These are phyloP conservation scores for Uronychia setigera DNA, from an alignment of 73 alveolate genomes.

Conservation along the genomic window DNA sequence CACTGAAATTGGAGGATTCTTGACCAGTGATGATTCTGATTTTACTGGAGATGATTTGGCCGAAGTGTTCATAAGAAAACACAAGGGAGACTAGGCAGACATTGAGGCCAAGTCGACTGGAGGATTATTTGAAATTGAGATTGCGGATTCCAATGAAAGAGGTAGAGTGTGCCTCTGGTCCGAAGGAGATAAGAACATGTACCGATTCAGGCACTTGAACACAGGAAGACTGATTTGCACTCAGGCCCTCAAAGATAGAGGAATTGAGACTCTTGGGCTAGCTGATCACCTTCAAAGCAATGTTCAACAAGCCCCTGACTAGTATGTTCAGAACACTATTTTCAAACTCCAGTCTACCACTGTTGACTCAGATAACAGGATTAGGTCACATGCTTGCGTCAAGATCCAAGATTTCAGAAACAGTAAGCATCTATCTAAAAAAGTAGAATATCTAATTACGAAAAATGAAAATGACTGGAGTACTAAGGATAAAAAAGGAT, in stretches of 20 bases:
- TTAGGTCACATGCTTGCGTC: constrained; percentile 36
- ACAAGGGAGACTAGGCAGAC: constrained; percentile 50
- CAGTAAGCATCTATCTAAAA: neutral
- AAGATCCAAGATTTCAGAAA: constrained; percentile 52
- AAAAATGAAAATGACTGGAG: constrained; percentile 33
- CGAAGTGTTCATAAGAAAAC: constrained; percentile 63
- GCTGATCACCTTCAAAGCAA: constrained; percentile 24
- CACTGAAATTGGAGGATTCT: constrained; percentile 62
- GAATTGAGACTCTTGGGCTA: constrained; percentile 41
- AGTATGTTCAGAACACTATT: constrained; percentile 13
- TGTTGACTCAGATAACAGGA: constrained; percentile 52
- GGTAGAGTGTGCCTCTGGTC: constrained; percentile 41
- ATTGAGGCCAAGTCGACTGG: constrained; percentile 51
- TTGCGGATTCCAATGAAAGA: constrained; percentile 24
- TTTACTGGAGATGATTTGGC: constrained; percentile 63
- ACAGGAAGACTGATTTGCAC: constrained; percentile 54
- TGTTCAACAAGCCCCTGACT: neutral
- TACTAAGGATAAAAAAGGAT: no score
- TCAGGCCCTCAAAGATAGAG: constrained; percentile 25
- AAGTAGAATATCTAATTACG: constrained; percentile 21
- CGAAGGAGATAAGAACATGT: constrained; percentile 15
- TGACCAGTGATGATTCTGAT: constrained; percentile 63
- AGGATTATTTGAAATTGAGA: constrained; percentile 51
- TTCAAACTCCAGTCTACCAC: constrained; percentile 56
- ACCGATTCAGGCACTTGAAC: constrained; percentile 60